Evolutionary conservation across 495 filamentous ascomycete genomes (phyloP), one percentile per base, ranked within the genome.

Genomic region (Aspergillus carlsbadensis): DNA sequence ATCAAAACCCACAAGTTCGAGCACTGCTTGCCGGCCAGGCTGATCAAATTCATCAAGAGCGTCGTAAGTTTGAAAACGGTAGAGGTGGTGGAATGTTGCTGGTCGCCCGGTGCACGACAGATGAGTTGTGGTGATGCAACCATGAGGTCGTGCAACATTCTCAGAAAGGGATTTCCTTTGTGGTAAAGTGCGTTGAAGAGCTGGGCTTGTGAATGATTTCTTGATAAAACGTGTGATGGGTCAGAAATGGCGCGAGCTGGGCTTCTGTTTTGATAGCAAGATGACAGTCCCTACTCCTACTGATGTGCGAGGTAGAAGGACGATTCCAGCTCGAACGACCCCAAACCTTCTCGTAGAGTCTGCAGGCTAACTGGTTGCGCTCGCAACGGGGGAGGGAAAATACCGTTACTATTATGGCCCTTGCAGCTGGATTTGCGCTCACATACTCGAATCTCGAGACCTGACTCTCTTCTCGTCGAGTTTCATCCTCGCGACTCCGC

Each of bases 121-220:
- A 29, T 5, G 34, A 11, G 37, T 20, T 39, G 20, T 26, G 15
- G 47, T 50, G 33, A 50, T 26, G 34, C 47, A 50, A 17, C 33
- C 47, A 33, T 36, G 47, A 39, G 31, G 18, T 24, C 24, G 49
- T 42, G 29, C 49, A 42, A 52, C 49, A 52, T 52, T 52, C 33
- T 42, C 36, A 21, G 37, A 42, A 41, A 21, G 36, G 6, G 15
- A 15, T 15, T 26, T 39, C 5, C 10, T 51, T 13, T 52, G 36
- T 8, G 24, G 34, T 10, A 20, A 35, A 50, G 22, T 6, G 10
- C 3, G 20, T 18, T 26, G 34, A 17, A 29, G 18, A 15, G 18
- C 34, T 10, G 14, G 3, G 2, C 29, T 26, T 26, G 24, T 39
- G 20, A 29, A 36, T 50, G 26, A 14, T 15, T 39, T 15, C 6